These are phyloP conservation scores for Termitomyces sp. DNA, from an alignment of 768 basidiomycete genomes.

Conservation along the genomic window DNA sequence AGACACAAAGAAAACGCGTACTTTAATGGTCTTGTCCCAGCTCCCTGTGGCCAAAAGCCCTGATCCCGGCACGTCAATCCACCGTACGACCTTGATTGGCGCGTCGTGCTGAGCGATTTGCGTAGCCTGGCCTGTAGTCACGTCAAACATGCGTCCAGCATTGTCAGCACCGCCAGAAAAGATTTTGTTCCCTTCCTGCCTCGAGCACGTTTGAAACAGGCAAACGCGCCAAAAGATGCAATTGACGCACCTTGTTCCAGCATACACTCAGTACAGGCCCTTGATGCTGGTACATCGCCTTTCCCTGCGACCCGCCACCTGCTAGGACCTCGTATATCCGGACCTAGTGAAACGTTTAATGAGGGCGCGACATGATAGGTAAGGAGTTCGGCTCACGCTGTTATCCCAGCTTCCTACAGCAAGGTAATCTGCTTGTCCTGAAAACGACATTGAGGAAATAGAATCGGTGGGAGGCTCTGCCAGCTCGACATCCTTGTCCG, in stretches of 20 bases:
- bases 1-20: slow-evolving; percentile 24
- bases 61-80: slow-evolving; percentile 69
- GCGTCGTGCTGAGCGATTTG: slow-evolving; percentile 92
- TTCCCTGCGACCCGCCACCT: slow-evolving; percentile 76
- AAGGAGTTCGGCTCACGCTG: slow-evolving; percentile 47
- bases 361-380: background rate
- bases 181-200: slow-evolving; percentile 83
- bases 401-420: slow-evolving; percentile 95
- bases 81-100: slow-evolving; percentile 77
- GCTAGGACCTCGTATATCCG: slow-evolving; percentile 87
- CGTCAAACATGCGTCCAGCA: slow-evolving; percentile 89
- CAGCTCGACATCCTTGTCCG: slow-evolving; percentile 61
- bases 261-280: slow-evolving; percentile 84
- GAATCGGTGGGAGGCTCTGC: slow-evolving; percentile 80
- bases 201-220: slow-evolving; percentile 5
- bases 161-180: slow-evolving; percentile 95
- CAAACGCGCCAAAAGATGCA: background rate
- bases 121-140: slow-evolving; percentile 70
- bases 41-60: slow-evolving; percentile 88
- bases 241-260: slow-evolving; percentile 77
- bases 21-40: slow-evolving; percentile 98
- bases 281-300: slow-evolving; percentile 88
- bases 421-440: slow-evolving; percentile 79
- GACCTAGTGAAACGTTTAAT: slow-evolving; percentile 45
- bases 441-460: slow-evolving; percentile 81